phyloP scores from a whole-genome alignment of 306 rosid species.

The Quillaja saponaria region DNA sequence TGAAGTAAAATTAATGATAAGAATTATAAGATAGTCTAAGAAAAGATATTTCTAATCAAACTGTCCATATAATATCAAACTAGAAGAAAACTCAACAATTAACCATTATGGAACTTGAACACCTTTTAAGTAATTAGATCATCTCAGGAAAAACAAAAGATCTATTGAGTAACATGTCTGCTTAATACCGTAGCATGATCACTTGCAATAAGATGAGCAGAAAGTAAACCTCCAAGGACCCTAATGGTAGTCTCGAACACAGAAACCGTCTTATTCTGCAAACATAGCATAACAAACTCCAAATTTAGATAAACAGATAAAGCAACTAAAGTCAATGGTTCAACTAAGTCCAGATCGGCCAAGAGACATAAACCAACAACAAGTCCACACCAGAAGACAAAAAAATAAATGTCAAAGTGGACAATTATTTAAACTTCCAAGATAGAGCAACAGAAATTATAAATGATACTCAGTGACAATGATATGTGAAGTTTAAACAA shows the following conservation, averaged over 20 bases:
- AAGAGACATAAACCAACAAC: not conserved
- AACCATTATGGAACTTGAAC: too few relatives aligned
- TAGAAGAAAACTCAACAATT: too few relatives aligned
- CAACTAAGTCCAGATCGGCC: too few relatives aligned
- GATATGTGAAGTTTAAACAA: too few relatives aligned
- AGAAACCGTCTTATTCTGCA: constrained; percentile 96
- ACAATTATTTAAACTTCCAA: not conserved
- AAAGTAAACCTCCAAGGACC: constrained; percentile 86
- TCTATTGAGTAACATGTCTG: too few relatives aligned
- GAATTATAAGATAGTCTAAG: too few relatives aligned
- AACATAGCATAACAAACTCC: not conserved
- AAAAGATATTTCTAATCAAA: too few relatives aligned
- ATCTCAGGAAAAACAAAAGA: too few relatives aligned
- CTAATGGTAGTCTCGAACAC: constrained; percentile 89
- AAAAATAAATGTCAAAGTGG: not conserved
- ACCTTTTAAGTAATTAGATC: too few relatives aligned
- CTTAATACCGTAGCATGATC: constrained; percentile 90
- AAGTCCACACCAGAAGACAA: not conserved
- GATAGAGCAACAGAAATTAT: not conserved
- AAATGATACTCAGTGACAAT: not conserved
- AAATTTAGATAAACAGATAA: constrained; percentile 14
- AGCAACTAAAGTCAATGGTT: constrained; percentile 7
- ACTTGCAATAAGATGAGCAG: constrained; percentile 87
- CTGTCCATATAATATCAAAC: too few relatives aligned
- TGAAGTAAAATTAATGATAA: too few relatives aligned